phyloP scores from a whole-genome alignment of 2,329 filamentous ascomycete genomes.

The Periconia sp. region DNA sequence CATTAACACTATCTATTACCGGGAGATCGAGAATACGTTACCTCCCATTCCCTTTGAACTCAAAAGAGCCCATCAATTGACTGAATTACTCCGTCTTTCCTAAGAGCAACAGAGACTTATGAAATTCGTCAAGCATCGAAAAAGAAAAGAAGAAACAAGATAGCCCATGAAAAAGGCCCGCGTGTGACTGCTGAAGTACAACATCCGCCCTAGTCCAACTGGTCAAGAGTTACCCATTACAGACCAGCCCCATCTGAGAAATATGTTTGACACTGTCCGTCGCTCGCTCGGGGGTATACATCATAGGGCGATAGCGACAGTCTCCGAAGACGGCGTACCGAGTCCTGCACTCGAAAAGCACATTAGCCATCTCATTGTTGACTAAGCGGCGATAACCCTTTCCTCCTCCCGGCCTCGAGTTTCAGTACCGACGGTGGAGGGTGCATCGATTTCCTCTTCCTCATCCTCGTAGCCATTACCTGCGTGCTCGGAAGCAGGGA shows the following conservation, averaged over 20 bases:
- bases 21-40: too few relatives aligned
- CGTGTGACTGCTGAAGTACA: too few relatives aligned
- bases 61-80: too few relatives aligned
- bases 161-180: too few relatives aligned
- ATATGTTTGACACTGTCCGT: slow-evolving; percentile 9
- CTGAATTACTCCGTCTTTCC: too few relatives aligned
- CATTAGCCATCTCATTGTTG: slow-evolving; percentile 15
- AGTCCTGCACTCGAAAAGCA: slow-evolving; percentile 14
- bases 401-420: slow-evolving; percentile 53
- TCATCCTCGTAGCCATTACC: slow-evolving; percentile 66
- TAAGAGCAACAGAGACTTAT: too few relatives aligned
- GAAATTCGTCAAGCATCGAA: too few relatives aligned
- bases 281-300: slow-evolving; percentile 38
- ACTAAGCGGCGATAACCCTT: slow-evolving; percentile 38
- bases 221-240: not conserved
- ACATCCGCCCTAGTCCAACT: too few relatives aligned
- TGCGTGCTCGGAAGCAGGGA: slow-evolving; percentile 70
- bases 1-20: too few relatives aligned
- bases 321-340: slow-evolving; percentile 27
- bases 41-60: too few relatives aligned
- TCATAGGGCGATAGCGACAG: slow-evolving; percentile 25
- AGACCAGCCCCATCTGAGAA: not conserved
- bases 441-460: slow-evolving; percentile 60
- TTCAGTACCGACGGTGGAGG: slow-evolving; percentile 42
- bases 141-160: too few relatives aligned